Evolutionary conservation across 164 flowering plant species (phyloP).

Genomic region (Macadamia tetraphylla): DNA sequence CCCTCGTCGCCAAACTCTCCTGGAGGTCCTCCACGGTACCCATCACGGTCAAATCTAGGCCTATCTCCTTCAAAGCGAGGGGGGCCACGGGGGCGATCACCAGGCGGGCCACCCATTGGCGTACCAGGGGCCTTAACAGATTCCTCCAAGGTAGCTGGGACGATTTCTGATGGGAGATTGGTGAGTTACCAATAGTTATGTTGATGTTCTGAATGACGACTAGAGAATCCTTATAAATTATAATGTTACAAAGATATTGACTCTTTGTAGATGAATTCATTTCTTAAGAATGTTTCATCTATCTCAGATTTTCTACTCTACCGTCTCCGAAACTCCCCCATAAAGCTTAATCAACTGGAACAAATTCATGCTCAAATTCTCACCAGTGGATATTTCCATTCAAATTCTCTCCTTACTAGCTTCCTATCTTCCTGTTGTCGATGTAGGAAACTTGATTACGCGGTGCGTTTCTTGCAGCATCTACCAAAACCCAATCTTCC

Average conservation of each 20-base stretch:
- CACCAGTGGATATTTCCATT: slow-evolving; percentile 15
- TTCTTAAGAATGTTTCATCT: slow-evolving; percentile 4
- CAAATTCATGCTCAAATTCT: slow-evolving; percentile 37
- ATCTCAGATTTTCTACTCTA: slow-evolving; percentile 6
- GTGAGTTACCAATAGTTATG: slow-evolving; percentile 34
- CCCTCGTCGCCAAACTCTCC: slow-evolving; percentile 26
- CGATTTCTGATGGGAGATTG: slow-evolving; percentile 44
- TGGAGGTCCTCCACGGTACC: slow-evolving; percentile 38
- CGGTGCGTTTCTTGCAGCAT: slow-evolving; percentile 17
- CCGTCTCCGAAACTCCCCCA: slow-evolving; percentile 8
- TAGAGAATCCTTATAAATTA: too few relatives aligned
- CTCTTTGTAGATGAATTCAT: slow-evolving; percentile 10
- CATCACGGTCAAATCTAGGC: slow-evolving; percentile 33
- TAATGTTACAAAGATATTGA: too few relatives aligned
- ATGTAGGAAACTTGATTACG: slow-evolving; percentile 18
- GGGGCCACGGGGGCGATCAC: slow-evolving; percentile 33
- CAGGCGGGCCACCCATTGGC: slow-evolving; percentile 41
- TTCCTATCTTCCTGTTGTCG: slow-evolving; percentile 27
- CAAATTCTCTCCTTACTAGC: slow-evolving; percentile 13
- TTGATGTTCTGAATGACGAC: too few relatives aligned
- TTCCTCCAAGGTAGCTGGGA: slow-evolving; percentile 48
- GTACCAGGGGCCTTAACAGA: slow-evolving; percentile 37
- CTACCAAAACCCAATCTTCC: slow-evolving; percentile 9
- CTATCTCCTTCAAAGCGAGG: slow-evolving; percentile 31
- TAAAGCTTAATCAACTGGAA: slow-evolving; percentile 22